These are phyloP conservation scores for Prillingera fragicola DNA, from an alignment of 1,284 basidiomycete species.

Conservation along the genomic window DNA sequence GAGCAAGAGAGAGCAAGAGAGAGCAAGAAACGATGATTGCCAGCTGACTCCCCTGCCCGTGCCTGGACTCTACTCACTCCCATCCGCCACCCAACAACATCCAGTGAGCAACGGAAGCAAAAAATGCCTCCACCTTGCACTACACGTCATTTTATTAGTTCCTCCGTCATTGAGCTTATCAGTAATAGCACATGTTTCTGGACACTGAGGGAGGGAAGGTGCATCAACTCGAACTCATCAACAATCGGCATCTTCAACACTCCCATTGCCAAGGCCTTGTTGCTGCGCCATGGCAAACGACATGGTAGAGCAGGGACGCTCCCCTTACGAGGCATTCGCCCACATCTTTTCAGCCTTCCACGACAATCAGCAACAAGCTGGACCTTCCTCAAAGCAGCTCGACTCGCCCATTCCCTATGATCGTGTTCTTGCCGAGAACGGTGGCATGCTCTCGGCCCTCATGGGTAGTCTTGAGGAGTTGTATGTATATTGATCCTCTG, in stretches of 20 bases:
- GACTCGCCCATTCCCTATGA: conserved; percentile 36
- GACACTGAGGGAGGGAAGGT: background rate
- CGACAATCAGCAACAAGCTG: conserved; percentile 34
- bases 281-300: background rate
- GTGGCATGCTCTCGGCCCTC: conserved; percentile 31
- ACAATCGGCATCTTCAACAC: conserved; percentile 2
- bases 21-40: no score
- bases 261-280: no score
- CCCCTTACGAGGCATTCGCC: conserved; percentile 35
- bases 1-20: background rate
- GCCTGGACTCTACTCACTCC: no score
- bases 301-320: background rate
- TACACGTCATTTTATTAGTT: background rate
- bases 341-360: conserved; percentile 37
- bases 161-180: background rate
- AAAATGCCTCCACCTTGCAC: no score
- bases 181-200: no score
- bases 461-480: conserved; percentile 31
- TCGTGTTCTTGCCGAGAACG: conserved; percentile 36
- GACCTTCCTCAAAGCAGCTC: conserved; percentile 37
- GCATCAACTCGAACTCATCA: background rate
- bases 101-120: background rate
- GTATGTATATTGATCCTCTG: conserved; percentile 15
- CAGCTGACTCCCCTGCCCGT: no score
- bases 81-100: no score